phyloP scores from a whole-genome alignment of 768 basidiomycete genomes.

The Royoungia palumana region DNA sequence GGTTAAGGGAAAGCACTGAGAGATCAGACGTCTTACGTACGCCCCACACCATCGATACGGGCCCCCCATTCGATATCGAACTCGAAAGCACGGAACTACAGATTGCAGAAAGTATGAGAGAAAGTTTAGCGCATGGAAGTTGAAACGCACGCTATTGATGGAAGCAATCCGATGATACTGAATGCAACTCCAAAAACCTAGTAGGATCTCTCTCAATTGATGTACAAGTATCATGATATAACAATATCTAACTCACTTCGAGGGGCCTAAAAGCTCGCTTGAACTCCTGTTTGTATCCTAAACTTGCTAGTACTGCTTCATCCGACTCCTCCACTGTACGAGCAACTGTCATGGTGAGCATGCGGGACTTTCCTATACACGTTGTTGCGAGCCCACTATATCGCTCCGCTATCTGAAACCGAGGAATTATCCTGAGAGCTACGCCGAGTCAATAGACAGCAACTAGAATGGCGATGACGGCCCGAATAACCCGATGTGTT shows the following conservation, averaged over 20 bases:
- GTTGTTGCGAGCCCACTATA: too few species aligned
- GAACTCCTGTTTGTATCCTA: constrained; percentile 36
- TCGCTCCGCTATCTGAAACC: too few species aligned
- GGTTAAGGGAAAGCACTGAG: neutral
- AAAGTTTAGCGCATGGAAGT: constrained; percentile 11
- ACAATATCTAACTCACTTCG: constrained; percentile 16
- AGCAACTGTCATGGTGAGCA: neutral
- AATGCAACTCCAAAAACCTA: constrained; percentile 70
- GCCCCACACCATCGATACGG: constrained; percentile 42
- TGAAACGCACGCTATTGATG: constrained; percentile 51
- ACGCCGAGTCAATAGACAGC: too few species aligned
- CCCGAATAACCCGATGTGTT: too few species aligned
- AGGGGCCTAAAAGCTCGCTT: constrained; percentile 30
- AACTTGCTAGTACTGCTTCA: constrained; percentile 23
- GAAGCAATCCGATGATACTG: constrained; percentile 63
- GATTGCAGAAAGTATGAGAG: neutral
- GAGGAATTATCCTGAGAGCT: too few species aligned
- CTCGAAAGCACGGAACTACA: constrained; percentile 41
- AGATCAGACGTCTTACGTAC: constrained; percentile 14
- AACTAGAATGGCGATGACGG: too few species aligned
- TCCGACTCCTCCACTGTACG: constrained; percentile 14
- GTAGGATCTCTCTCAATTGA: constrained; percentile 3
- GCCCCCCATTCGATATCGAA: constrained; percentile 46
- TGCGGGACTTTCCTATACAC: too few species aligned
- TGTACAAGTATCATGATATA: too few species aligned